These are phyloP conservation scores for Diaporthe sp. DNA, from an alignment of 2,329 filamentous ascomycete species.

Conservation along the genomic window DNA sequence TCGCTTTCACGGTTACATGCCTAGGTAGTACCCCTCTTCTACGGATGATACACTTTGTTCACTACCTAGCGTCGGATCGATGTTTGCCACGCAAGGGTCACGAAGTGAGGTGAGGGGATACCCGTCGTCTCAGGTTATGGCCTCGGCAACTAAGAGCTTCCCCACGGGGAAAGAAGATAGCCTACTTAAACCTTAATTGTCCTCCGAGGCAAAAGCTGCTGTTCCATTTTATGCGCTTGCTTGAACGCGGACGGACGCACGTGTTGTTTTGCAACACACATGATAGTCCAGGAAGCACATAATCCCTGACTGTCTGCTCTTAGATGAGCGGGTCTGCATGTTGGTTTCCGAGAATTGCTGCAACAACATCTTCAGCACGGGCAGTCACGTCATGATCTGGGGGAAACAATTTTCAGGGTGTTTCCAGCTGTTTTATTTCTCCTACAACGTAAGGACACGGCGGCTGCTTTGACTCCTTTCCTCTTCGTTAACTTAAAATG, in stretches of 20 bases:
- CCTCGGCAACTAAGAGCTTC: slow-evolving; percentile 2
- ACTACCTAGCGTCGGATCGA: slow-evolving; percentile 11
- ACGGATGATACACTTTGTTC: slow-evolving; percentile 18
- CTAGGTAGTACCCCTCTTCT: slow-evolving; percentile 1
- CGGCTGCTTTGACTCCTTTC: background rate
- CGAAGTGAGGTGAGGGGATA: background rate
- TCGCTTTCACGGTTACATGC: background rate
- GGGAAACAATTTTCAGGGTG: background rate
- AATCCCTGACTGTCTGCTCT: background rate
- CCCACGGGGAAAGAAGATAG: background rate
- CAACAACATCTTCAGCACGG: background rate
- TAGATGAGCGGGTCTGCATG: background rate
- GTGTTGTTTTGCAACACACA: background rate
- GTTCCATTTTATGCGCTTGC: background rate
- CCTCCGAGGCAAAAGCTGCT: background rate
- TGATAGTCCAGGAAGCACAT: background rate
- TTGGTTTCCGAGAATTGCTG: background rate
- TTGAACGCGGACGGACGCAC: background rate
- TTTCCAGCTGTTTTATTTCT: background rate
- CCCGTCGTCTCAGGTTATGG: background rate
- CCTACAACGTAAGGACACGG: background rate
- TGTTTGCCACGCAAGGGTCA: background rate
- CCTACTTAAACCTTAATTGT: slow-evolving; percentile 16
- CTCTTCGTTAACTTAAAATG: background rate
- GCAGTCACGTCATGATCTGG: background rate